A percentile compares a stretch with the other conserved stretches of the same genome.
Conservation (phyloP, 2,329 filamentous ascomycete genomes). For the Alternaria brassicicola region DNA sequence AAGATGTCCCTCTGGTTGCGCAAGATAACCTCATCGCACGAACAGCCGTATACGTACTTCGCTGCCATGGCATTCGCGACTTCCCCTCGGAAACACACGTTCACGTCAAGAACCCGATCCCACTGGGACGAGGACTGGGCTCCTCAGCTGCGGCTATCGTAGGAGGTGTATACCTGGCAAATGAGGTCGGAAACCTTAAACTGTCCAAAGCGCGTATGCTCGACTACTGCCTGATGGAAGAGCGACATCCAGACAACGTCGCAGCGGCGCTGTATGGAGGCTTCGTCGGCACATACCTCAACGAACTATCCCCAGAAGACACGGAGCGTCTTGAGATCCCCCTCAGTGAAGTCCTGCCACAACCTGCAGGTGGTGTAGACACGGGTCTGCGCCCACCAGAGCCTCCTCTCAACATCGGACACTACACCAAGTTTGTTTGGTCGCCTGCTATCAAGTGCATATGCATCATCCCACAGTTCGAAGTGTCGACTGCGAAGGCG, state of each 20-base stretch:
- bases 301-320: slow-evolving; percentile 87
- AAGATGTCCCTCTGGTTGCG: slow-evolving; percentile 80
- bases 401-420: slow-evolving; percentile 90
- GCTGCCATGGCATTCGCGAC: slow-evolving; percentile 83
- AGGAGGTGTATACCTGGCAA: slow-evolving; percentile 89
- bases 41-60: slow-evolving; percentile 90
- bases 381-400: slow-evolving; percentile 85
- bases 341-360: slow-evolving; percentile 87
- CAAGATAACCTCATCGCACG: slow-evolving; percentile 92
- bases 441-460: slow-evolving; percentile 94
- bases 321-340: slow-evolving; percentile 92
- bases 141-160: slow-evolving; percentile 95
- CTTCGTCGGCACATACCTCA: slow-evolving; percentile 95
- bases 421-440: slow-evolving; percentile 96
- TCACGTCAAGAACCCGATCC: slow-evolving; percentile 95
- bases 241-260: slow-evolving; percentile 62
- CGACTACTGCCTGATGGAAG: slow-evolving; percentile 97
- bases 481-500: slow-evolving; percentile 92
- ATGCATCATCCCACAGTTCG: slow-evolving; percentile 93
- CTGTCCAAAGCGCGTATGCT: slow-evolving; percentile 82
- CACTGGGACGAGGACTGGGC: slow-evolving; percentile 88
- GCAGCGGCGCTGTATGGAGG: slow-evolving; percentile 94
- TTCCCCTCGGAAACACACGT: slow-evolving; percentile 87
- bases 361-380: slow-evolving; percentile 87
- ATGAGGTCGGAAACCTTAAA: slow-evolving; percentile 81